These are phyloP conservation scores for Mastigamoeba balamuthi DNA, from an alignment of 78 protist species.

Conservation along the genomic window DNA sequence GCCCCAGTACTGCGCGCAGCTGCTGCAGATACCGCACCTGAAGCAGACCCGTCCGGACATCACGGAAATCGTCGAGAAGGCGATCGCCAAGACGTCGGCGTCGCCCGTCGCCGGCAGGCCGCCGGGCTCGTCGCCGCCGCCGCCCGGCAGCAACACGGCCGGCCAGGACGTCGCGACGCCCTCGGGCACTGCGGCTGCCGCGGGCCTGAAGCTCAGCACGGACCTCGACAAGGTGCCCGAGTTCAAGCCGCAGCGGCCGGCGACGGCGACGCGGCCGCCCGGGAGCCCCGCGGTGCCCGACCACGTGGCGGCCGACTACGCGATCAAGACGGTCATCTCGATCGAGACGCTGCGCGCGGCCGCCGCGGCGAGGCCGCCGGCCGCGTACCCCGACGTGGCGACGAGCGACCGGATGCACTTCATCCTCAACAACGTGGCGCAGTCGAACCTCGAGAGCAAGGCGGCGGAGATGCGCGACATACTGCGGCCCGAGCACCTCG, in stretches of 20 bases:
- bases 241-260: background rate
- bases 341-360: background rate
- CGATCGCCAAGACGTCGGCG: background rate
- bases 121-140: background rate
- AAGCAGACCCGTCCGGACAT: background rate
- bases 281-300: too few species aligned
- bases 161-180: background rate
- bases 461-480: constrained; percentile 42
- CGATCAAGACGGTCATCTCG: background rate
- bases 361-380: too few species aligned
- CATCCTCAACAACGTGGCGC: constrained; percentile 83
- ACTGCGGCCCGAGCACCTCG: constrained; percentile 9
- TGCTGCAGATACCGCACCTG: constrained; percentile 8
- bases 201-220: background rate
- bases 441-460: constrained; percentile 40
- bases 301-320: too few species aligned
- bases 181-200: background rate
- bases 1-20: constrained; percentile 81
- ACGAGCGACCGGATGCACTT: constrained; percentile 75
- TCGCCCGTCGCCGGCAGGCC: background rate
- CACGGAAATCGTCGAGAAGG: background rate
- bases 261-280: background rate
- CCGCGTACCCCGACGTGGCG: too few species aligned
- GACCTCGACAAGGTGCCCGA: too few species aligned
- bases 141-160: background rate